These are phyloP conservation scores for Umbelopsis ramanniana DNA, from an alignment of 192 early-diverging fungal species.

Conservation along the genomic window DNA sequence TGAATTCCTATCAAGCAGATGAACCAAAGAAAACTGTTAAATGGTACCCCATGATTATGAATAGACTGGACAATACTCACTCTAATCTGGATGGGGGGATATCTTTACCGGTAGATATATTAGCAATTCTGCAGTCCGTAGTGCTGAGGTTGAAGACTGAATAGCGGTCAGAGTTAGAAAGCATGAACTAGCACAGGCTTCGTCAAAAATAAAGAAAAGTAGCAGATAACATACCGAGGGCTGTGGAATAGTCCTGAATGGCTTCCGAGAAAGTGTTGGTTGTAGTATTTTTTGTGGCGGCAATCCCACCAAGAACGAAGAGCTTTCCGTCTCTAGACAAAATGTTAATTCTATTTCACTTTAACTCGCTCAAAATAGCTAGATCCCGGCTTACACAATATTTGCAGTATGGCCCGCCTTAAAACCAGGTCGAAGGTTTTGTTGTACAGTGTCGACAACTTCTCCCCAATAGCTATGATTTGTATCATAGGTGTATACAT, in stretches of 20 bases:
- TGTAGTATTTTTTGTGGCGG: not conserved
- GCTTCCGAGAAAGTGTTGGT: not conserved
- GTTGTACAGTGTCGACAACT: not conserved
- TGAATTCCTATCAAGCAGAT: not conserved
- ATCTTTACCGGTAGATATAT: not conserved
- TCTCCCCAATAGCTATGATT: not conserved
- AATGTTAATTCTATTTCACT: not conserved
- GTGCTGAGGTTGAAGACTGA: not conserved
- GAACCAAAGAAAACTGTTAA: too few species aligned
- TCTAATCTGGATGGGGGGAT: not conserved
- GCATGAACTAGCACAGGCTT: not conserved
- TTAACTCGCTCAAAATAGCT: too few species aligned
- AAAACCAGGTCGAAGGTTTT: not conserved
- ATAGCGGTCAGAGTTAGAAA: not conserved
- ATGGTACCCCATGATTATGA: not conserved
- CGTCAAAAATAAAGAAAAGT: not conserved
- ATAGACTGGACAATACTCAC: not conserved
- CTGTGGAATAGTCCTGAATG: not conserved
- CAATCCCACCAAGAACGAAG: constrained; percentile 1
- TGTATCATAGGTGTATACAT: not conserved
- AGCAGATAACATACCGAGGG: not conserved
- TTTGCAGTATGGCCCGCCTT: constrained; percentile 7
- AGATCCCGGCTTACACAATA: not conserved
- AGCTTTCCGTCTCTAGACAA: not conserved
- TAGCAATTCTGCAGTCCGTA: not conserved